Evolutionary conservation across 768 basidiomycete species (phyloP), one percentile per base, ranked within the genome.

Genomic region (Podaxis carcinomalis): DNA sequence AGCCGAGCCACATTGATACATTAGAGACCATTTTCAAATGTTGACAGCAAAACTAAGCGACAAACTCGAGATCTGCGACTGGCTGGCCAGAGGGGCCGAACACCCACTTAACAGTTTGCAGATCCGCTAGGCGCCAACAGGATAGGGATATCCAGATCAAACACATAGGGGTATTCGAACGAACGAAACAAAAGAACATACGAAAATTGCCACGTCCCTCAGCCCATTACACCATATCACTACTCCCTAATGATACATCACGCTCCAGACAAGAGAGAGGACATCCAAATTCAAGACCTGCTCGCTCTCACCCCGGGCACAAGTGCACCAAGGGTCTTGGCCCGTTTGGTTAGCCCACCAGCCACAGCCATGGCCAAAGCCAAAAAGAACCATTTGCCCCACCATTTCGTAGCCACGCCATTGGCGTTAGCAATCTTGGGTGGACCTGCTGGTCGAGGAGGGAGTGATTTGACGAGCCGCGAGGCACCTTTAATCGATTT

Each of bases 361-460:
- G 77, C 74, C 61, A 78, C 60, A 59, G 77, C 78, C 59, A 78
- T 63, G 57, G 74, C 75, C 58, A 83, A 68, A 50, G 80, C 78
- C 67, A 83, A 64, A 65, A 83, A 65, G 63, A 80, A 79, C 80
- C 81, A 83, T 73, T 78, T 75, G 42, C 74, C 69, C 75, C 76
- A 78, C 72, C 75, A 73, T 68, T 66, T 64, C 59, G 68, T 63
- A 37, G 65, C 66, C 23, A 11, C n/a, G 35, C 56, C 52, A 23
- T 53, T 53, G 3, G 52, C 52, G 9, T 56, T 62, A 11, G 63
- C 44, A 42, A 59, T 23, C 28, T 60, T 60, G 6, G 82, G 81
- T 13, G 78, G 79, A 0, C 78, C 78, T 0, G 51, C 70, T 0
- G 81, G 80, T 14, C 83, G 79, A 2, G 79, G 54, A 27, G 83